Base-by-base conservation (phyloP, 2,329 filamentous ascomycete species). In the Ophiostoma pallidulum region DNA sequence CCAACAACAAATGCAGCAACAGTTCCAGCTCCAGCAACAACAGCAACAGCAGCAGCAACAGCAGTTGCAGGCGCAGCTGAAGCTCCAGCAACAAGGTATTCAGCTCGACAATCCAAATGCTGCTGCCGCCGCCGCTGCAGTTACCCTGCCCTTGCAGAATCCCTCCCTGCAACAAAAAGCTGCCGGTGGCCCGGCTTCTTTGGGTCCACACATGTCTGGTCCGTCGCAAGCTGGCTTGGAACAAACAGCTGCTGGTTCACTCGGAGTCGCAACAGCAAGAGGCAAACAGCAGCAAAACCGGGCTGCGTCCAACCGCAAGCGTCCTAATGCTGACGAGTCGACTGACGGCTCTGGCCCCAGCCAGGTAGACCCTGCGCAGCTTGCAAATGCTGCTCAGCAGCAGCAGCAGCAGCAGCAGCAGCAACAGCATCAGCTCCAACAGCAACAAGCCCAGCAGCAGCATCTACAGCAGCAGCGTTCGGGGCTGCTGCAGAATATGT, bases 401-500 rank as follows among this genome's bases (percentile, higher is more conserved):
- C 46, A 50, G 20, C 48, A 43, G 10, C 51, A 51, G 51, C 48
- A 44, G 20, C 50, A 52, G 26, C 56, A 54, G 26, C 54, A 54
- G 20, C 46, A 53, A 39, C 54, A 56, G 43, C 48, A 48, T 16
- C 55, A 54, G 10, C 32, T 26, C 4, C 32, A 37, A 8, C 31
- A 36, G 32, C 45, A 22, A 18, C 39, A 26, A 24, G 7, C 22
- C 14, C 44, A 33, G 32, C 42, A 37, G 24, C n/a, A 53, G 41
- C 51, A 40, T 29, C 46, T 59, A 28, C 53, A 55, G 37, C 54
- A 55, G 33, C 54, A 55, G 35, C 55, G 50, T 26, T 49, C 57
- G n/a, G 56, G 57, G 28, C 42, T 60, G 8, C 55, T 58, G 10
- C 61, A 48, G 8, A 45, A 62, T 8, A 49, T 64, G 4, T 64